A percentile compares a stretch with the other conserved stretches of the same genome.
Conservation (phyloP, 1,139 yeast genomes). For the Scheffersomyces stambukii region DNA sequence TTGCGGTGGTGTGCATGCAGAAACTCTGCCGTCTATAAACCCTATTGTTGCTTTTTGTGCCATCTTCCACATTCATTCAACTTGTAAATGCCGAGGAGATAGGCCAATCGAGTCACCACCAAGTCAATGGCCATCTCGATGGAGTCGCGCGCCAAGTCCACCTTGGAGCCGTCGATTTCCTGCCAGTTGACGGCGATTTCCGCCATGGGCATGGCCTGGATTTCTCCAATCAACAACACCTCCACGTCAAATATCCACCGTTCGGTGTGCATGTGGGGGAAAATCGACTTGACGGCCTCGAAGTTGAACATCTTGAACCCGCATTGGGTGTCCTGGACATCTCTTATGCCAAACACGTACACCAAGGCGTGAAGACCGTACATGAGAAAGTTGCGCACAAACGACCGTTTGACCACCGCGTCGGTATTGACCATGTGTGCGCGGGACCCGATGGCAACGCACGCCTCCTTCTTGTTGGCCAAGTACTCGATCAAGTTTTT, state of each 20-base stretch:
- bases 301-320: constrained; percentile 90
- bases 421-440: constrained; percentile 97
- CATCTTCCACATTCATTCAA: constrained; percentile 26
- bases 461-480: constrained; percentile 30
- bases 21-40: too few relatives aligned
- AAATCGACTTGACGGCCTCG: constrained; percentile 57
- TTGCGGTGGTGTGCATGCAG: too few relatives aligned
- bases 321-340: constrained; percentile 91
- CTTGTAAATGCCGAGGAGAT: constrained; percentile 75
- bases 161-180: constrained; percentile 92
- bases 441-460: constrained; percentile 84
- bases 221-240: constrained; percentile 71
- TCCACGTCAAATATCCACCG: constrained; percentile 99
- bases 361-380: constrained; percentile 86
- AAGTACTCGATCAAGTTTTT: constrained; percentile 47
- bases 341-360: constrained; percentile 81
- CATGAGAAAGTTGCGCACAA: constrained; percentile 87
- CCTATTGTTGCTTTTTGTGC: constrained; percentile 12
- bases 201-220: constrained; percentile 59
- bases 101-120: constrained; percentile 87
- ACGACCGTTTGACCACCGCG: constrained; percentile 90
- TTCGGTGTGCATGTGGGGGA: constrained; percentile 93
- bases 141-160: constrained; percentile 87
- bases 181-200: constrained; percentile 96
- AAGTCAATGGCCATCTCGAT: constrained; percentile 94